Evolutionary conservation across 352 stramenopile species (phyloP).

Genomic region (Thalassiosira hispida): DNA sequence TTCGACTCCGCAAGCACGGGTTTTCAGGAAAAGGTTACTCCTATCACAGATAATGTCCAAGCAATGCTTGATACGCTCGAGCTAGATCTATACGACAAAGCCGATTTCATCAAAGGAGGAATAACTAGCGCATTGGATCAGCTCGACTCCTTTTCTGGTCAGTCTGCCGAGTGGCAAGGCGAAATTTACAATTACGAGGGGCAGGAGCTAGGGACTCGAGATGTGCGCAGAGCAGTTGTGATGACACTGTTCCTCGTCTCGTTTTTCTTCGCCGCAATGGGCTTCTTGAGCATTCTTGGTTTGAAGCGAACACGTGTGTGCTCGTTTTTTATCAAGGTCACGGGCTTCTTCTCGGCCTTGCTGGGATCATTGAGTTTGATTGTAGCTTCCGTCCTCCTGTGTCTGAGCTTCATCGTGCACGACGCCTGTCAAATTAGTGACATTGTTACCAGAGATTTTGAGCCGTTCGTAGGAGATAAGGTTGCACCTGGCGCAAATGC

Average conservation of each 20-base stretch:
- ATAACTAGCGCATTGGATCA: slow-evolving; percentile 43
- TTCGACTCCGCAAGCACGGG: slow-evolving; percentile 36
- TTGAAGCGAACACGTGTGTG: slow-evolving; percentile 46
- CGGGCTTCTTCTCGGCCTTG: slow-evolving; percentile 52
- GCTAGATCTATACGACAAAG: slow-evolving; percentile 48
- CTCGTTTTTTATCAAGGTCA: slow-evolving; percentile 48
- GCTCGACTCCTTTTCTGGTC: slow-evolving; percentile 43
- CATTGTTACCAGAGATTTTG: slow-evolving; percentile 61
- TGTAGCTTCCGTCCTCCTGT: slow-evolving; percentile 45
- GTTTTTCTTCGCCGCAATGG: slow-evolving; percentile 41
- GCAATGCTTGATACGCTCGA: slow-evolving; percentile 60
- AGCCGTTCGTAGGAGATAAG: slow-evolving; percentile 58
- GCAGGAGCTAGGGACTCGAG: slow-evolving; percentile 36
- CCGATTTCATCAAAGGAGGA: slow-evolving; percentile 46
- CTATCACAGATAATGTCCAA: slow-evolving; percentile 53
- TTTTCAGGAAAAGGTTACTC: slow-evolving; percentile 50
- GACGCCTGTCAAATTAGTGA: slow-evolving; percentile 57
- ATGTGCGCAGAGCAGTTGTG: slow-evolving; percentile 30
- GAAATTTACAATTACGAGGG: slow-evolving; percentile 53
- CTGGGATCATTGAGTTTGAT: slow-evolving; percentile 54
- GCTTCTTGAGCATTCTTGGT: slow-evolving; percentile 50
- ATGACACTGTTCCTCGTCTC: slow-evolving; percentile 55
- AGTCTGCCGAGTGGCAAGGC: slow-evolving; percentile 33
- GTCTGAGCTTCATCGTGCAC: slow-evolving; percentile 45
- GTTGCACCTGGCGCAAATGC: slow-evolving; percentile 54